A percentile compares a stretch with the other conserved stretches of the same genome.
Evolutionary conservation across 2,329 filamentous ascomycete species (phyloP).

Genomic region (Trichoderma oligosporum): DNA sequence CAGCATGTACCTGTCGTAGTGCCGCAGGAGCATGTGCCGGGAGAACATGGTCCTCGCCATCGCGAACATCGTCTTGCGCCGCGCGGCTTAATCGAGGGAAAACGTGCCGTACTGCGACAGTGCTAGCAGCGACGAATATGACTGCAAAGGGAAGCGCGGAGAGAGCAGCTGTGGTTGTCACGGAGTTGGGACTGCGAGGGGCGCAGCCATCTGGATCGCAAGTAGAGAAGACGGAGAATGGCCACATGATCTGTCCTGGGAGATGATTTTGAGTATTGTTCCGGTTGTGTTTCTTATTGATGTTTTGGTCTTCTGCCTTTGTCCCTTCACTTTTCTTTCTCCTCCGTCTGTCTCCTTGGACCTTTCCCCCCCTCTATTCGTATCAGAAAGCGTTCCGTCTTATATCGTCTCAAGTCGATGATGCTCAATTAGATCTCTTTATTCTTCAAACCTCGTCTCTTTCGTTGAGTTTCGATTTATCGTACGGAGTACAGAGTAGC

Average conservation of each 20-base stretch:
- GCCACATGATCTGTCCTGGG: too few species aligned
- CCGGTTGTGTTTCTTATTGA: not conserved
- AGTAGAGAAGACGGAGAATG: conserved; percentile 43
- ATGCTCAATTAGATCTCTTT: not conserved
- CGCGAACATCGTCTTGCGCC: conserved; percentile 42
- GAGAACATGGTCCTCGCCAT: conserved; percentile 59
- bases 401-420: too few species aligned
- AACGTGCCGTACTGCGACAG: conserved; percentile 62
- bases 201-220: conserved; percentile 54
- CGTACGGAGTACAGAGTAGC: too few species aligned
- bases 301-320: not conserved
- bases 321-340: not conserved
- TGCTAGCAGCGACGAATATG: conserved; percentile 62
- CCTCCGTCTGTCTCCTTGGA: not conserved
- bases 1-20: conserved; percentile 56
- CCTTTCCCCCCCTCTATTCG: not conserved
- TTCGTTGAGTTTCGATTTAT: not conserved
- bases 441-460: not conserved
- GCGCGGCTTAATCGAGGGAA: conserved; percentile 67
- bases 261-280: too few species aligned
- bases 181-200: conserved; percentile 39
- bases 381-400: not conserved
- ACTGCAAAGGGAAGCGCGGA: conserved; percentile 67
- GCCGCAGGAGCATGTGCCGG: conserved; percentile 59
- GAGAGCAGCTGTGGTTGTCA: conserved; percentile 46